Evolutionary conservation across 345 rosid genomes (phyloP), one percentile per base, ranked within the genome.

Genomic region (Linum tenue): DNA sequence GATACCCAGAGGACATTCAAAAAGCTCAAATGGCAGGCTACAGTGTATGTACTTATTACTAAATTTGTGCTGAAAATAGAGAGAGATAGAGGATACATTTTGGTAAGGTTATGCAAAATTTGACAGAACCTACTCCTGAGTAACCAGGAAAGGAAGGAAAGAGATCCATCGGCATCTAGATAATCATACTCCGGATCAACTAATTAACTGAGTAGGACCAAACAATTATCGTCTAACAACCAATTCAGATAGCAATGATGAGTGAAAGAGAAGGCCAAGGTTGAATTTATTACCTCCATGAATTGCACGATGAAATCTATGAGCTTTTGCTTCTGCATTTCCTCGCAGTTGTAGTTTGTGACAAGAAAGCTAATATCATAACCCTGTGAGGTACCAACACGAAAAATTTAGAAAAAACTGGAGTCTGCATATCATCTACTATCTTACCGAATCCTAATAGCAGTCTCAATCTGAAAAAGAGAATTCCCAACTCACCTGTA

Each of bases 361-460:
- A 90, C 84, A 22, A 94, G 95, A 81, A 94, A 94, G 80, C 99
- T 94, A 31, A 94, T 86, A 77, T 94, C 99, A 79, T 90, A 88
- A 64, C 99, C 99, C 99, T 94, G 85, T 48, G 57, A 70, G 66
- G 60, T 57, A 60, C 8, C 51, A 9, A 15, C 9, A 9, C 14
- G 11, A 15, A 48, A 10, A 10, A 9, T 2, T 48, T 48, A 15
- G 11, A 15, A 48, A 10, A 10, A 9, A 3, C 14, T 48, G 53
- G 14, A 43, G 53, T 48, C 14, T 9, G 11, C 53, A 48, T 48
- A 16, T 16, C 2, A 56, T n/a, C 3, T 16, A 56, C 60, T 22
- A 22, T 22, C 31, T 22, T 22, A 55, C 7, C 2, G 11, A 16
- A 35, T 15, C n/a, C 60, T 4, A 6, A 16, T n/a, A 56, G 60